A percentile compares a stretch with the other conserved stretches of the same genome.
These are phyloP conservation scores for Penicillium lagena DNA, from an alignment of 495 filamentous ascomycete genomes.

Conservation along the genomic window DNA sequence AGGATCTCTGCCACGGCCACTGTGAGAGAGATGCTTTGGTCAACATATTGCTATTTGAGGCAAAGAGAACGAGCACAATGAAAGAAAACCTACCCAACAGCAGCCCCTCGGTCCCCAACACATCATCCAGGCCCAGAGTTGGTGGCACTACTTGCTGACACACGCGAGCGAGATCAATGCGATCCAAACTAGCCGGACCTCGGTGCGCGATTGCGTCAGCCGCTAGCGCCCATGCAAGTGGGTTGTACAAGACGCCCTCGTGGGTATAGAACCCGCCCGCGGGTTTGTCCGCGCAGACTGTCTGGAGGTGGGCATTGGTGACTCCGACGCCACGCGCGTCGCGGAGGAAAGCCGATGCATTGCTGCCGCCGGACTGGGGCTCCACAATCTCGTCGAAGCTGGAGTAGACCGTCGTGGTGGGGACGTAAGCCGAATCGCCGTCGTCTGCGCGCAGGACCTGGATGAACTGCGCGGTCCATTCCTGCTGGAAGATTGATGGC, in stretches of 20 bases:
- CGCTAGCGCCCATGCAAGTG: constrained; percentile 34
- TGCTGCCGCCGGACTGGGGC: constrained; percentile 30
- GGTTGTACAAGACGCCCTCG: constrained; percentile 37
- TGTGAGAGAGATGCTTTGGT: too few species aligned
- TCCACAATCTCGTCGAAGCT: constrained; percentile 40
- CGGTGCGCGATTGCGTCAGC: constrained; percentile 35
- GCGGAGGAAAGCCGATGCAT: constrained; percentile 33
- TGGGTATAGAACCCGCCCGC: constrained; percentile 38
- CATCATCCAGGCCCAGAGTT: constrained; percentile 25
- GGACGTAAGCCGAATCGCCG: constrained; percentile 44
- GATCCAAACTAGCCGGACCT: constrained; percentile 24
- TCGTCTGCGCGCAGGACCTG: constrained; percentile 24
- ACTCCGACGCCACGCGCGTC: constrained; percentile 32
- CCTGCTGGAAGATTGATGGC: constrained; percentile 36
- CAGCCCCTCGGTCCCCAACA: constrained; percentile 29
- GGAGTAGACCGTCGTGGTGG: constrained; percentile 43
- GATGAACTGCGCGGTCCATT: constrained; percentile 34
- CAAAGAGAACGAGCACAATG: too few species aligned
- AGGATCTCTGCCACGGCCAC: constrained; percentile 11
- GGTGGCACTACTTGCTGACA: constrained; percentile 23
- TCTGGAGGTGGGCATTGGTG: constrained; percentile 39
- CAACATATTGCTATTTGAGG: too few species aligned
- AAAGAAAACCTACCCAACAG: background rate
- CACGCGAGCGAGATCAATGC: constrained; percentile 21
- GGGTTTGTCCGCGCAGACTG: constrained; percentile 22